Conservation (phyloP, 2,329 filamentous ascomycete genomes). For the Venturia asperata region DNA sequence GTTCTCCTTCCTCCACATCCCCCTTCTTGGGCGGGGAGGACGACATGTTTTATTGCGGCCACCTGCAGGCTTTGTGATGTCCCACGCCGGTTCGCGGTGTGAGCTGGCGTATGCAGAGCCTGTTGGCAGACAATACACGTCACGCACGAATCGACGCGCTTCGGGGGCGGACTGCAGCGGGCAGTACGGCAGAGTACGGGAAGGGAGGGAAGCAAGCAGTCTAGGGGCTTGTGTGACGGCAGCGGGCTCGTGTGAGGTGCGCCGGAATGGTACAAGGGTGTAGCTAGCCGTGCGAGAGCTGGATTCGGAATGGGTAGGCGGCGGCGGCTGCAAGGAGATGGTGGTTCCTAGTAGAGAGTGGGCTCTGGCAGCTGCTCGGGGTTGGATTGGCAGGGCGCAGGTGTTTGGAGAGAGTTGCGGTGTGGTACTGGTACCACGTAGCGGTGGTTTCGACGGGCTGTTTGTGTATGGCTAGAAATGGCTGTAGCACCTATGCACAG, state of each 20-base stretch:
- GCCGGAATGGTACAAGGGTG: background rate
- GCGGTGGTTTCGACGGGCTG: background rate
- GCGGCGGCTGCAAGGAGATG: conserved; percentile 8
- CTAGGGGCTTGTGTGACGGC: background rate
- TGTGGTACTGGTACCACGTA: conserved; percentile 11
- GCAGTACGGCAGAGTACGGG: conserved; percentile 1
- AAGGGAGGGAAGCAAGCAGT: background rate
- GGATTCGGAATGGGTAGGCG: conserved; percentile 7
- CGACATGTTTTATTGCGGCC: conserved; percentile 80
- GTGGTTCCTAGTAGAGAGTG: background rate
- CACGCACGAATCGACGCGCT: conserved; percentile 18
- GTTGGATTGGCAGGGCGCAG: background rate
- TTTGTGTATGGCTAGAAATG: background rate
- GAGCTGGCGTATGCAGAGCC: conserved; percentile 30
- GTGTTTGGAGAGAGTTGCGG: conserved; percentile 9
- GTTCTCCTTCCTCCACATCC: conserved; percentile 62
- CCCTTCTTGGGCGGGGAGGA: conserved; percentile 80
- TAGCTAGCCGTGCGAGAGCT: background rate
- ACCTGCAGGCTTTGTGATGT: conserved; percentile 32
- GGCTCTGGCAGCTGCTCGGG: background rate
- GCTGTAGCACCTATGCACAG: background rate
- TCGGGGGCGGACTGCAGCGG: background rate
- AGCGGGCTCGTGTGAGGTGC: background rate
- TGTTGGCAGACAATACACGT: conserved; percentile 20
- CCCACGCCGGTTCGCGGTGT: conserved; percentile 35